Conservation (phyloP, 2,329 filamentous ascomycete species). For the Annulohypoxylon truncatum region DNA sequence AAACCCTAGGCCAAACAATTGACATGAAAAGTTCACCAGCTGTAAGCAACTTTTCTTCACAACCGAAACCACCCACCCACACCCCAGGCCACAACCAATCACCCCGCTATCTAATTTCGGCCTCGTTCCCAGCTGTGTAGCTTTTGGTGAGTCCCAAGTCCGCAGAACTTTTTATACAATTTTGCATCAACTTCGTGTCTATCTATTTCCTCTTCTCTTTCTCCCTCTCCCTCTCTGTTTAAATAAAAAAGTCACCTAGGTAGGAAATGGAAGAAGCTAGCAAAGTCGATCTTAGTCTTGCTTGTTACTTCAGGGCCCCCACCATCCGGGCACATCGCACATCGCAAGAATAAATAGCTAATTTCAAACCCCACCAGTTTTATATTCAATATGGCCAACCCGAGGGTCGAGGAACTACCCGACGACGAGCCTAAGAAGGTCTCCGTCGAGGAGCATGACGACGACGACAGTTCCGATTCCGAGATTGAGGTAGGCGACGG, state of each 20-base stretch:
- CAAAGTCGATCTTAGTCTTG: background rate
- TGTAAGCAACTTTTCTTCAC: slow-evolving; percentile 37
- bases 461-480: slow-evolving; percentile 76
- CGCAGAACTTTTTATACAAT: background rate
- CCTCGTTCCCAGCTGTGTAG: slow-evolving; percentile 20
- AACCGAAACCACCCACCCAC: slow-evolving; percentile 32
- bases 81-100: slow-evolving; percentile 37
- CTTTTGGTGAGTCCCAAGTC: slow-evolving; percentile 18
- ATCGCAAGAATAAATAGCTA: slow-evolving; percentile 22
- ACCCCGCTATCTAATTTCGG: slow-evolving; percentile 36
- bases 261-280: background rate
- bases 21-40: slow-evolving; percentile 34
- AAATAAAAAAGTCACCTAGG: background rate
- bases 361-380: slow-evolving; percentile 31
- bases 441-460: slow-evolving; percentile 79
- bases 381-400: slow-evolving; percentile 81
- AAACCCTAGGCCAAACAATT: slow-evolving; percentile 37
- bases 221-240: background rate
- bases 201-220: background rate
- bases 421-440: slow-evolving; percentile 88
- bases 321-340: slow-evolving; percentile 16
- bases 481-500: slow-evolving; percentile 78
- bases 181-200: background rate
- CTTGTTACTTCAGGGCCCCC: slow-evolving; percentile 9
- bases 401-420: slow-evolving; percentile 96